Evolutionary conservation across 371 early-diverging fungal genomes (phyloP).

Genomic region (Thermomucor indicae-seudaticae): DNA sequence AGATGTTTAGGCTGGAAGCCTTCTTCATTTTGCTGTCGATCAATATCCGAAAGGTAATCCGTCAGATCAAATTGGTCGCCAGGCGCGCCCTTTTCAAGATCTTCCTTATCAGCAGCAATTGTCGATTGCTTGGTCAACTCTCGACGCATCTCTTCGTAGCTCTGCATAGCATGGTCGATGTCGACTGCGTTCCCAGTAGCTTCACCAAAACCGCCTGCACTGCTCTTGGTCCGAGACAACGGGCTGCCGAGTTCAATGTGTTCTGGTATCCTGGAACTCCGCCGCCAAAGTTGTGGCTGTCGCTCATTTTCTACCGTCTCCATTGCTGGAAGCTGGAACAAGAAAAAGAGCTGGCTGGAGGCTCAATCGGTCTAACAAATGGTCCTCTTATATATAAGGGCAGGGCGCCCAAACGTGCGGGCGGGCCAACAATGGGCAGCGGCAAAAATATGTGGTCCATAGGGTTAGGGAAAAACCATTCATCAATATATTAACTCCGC

Average conservation of each 20-base stretch:
- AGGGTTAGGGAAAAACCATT: too few relatives aligned
- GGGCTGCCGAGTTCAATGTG: background rate
- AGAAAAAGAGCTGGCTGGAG: too few relatives aligned
- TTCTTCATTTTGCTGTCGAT: constrained; percentile 1
- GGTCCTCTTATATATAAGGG: too few relatives aligned
- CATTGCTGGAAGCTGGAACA: too few relatives aligned
- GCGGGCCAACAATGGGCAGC: too few relatives aligned
- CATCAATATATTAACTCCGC: too few relatives aligned
- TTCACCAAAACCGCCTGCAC: constrained; percentile 24
- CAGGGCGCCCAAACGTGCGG: too few relatives aligned
- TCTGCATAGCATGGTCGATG: constrained; percentile 25
- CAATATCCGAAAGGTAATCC: constrained; percentile 2
- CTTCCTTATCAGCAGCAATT: constrained; percentile 6
- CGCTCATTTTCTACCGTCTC: too few relatives aligned
- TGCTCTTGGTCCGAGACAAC: background rate
- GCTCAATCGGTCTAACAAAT: too few relatives aligned
- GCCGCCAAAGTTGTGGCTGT: background rate
- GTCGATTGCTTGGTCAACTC: constrained; percentile 34
- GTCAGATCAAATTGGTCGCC: constrained; percentile 13
- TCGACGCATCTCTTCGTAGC: constrained; percentile 31
- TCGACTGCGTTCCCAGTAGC: constrained; percentile 34
- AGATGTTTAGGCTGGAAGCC: constrained; percentile 40
- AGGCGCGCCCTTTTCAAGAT: constrained; percentile 16
- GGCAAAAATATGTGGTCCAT: too few relatives aligned
- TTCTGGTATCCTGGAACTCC: too few relatives aligned